Base-by-base conservation (phyloP, 257 asterid species). In the Nicotiana noctiflora region DNA sequence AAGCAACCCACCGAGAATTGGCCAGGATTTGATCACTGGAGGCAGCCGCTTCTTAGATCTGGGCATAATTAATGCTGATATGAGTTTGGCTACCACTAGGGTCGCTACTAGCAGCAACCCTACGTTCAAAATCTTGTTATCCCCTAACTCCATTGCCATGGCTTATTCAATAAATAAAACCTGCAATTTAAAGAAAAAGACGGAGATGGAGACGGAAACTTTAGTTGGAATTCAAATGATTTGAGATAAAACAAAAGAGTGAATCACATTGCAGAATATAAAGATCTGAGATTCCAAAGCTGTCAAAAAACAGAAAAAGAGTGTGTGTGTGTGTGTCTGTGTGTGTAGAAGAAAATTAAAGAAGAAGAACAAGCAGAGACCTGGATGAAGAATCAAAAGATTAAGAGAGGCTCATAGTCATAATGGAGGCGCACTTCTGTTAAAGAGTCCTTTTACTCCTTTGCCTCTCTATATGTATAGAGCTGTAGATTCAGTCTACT, bases 31-130 rank as follows among this genome's bases (percentile, higher is more conserved):
- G 82, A 95, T 91, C 29, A 75, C 53, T 6, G 98, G 98, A 19
- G 98, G 98, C 53, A 91, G 77, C 46, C 95, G 90, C 77, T 87
- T 90, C 0, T 62, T 86, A 86, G 98, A 92, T 92, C 95, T 90
- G 84, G 98, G 94, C 84, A 87, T 85, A 77, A 94, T 85, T 57
- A 94, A 74, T 11, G 84, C 84, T 3, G 96, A 88, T 23, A 92
- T 83, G 80, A 93, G 86, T 44, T 90, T 92, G 17, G 94, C 97
- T 78, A 83, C 95, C 85, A 88, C 83, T 0, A 94, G 77, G 61
- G 98, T 94, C 77, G 94, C 98, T 18, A 88, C 76, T 11, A 94
- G 87, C 17, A 94, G 85, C 64, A 94, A 83, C 60, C 96, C 98
- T 27, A 88, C 93, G 60, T 89, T 93, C 83, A 88, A 18, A 77